These are phyloP conservation scores for Isabelozyma gotoi DNA, from an alignment of 805 yeast genomes.

Conservation along the genomic window DNA sequence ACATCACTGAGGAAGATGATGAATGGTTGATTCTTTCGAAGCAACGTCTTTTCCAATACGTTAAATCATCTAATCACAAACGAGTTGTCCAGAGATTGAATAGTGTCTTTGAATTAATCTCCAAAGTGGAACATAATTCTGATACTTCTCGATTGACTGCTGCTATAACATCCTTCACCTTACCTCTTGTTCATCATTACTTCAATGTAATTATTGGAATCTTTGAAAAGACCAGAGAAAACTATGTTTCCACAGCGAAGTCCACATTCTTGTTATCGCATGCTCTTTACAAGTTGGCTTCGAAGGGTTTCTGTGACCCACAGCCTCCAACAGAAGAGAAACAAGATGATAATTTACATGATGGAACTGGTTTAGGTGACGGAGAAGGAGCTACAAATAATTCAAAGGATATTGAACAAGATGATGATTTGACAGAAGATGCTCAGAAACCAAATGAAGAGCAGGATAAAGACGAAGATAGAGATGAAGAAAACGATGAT, in stretches of 20 bases:
- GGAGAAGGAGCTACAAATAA: conserved; percentile 85
- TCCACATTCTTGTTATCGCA: conserved; percentile 61
- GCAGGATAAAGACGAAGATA: conserved; percentile 54
- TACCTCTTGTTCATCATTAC: conserved; percentile 67
- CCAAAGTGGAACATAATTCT: conserved; percentile 34
- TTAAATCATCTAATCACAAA: conserved; percentile 42
- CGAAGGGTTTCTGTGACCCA: conserved; percentile 91
- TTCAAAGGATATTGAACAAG: conserved; percentile 85
- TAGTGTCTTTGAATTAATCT: conserved; percentile 32
- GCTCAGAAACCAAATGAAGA: conserved; percentile 76
- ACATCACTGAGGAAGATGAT: conserved; percentile 45
- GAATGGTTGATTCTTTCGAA: conserved; percentile 65
- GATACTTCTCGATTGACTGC: conserved; percentile 37
- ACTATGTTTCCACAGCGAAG: conserved; percentile 56
- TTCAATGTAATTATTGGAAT: conserved; percentile 45
- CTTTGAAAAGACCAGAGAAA: conserved; percentile 40
- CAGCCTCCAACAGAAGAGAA: conserved; percentile 69
- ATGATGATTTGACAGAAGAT: conserved; percentile 81
- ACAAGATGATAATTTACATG: conserved; percentile 61
- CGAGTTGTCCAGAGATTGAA: conserved; percentile 35
- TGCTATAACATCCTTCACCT: conserved; percentile 53
- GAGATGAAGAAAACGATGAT: conserved; percentile 74
- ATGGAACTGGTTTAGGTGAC: conserved; percentile 91
- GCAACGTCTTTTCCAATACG: conserved; percentile 37
- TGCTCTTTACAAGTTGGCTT: conserved; percentile 59